Base-by-base conservation (phyloP, 2,329 filamentous ascomycete genomes). In the Pseudogymnoascus sp. region DNA sequence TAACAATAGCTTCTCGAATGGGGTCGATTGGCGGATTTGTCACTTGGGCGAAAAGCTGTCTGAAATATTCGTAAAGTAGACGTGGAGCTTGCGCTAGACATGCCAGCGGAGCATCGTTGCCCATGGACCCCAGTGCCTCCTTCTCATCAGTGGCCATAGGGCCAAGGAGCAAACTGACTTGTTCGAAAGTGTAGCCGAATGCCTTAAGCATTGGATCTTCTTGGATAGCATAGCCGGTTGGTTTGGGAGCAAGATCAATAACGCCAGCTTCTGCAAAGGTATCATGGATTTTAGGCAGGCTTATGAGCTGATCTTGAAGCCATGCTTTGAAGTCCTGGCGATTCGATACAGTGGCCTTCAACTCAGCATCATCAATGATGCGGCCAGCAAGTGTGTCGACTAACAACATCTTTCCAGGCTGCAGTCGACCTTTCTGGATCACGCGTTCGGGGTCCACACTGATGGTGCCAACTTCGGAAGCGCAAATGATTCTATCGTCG, bases 101-200 rank as follows among this genome's bases (percentile, higher is more conserved):
- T 61, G 93, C 93, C 66, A 97, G 80, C 45, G 93, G 93, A 49
- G 90, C 91, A 79, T 97, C 93, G 73, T 97, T 97, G 70, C 93
- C 93, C 93, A 97, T 97, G 64, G 93, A 97, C 41, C 93, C 93
- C 61, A 97, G 83, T 45, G 93, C 93, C 76, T 97, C 93, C 78
- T 97, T 97, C 65, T 95, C 96, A 72, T 97, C 93, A 23, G 92
- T 92, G 63, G 92, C 93, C 93, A 97, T 97, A 8, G 93, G 93
- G 16, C 89, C 93, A 61, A 97, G 85, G 38, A 97, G 81, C 73
- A 97, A 78, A 75, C 89, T 93, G 74, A 97, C 89, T 77, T 97
- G 93, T 79, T 97, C 93, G 66, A 96, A 88, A 6, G 93, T 95
- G 76, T 97, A 97, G 19, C 92, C 93, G 69, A 94, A 97, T 6